Evolutionary conservation across 805 yeast genomes (phyloP).

Genomic region (Saccharomycopsis javanensis): DNA sequence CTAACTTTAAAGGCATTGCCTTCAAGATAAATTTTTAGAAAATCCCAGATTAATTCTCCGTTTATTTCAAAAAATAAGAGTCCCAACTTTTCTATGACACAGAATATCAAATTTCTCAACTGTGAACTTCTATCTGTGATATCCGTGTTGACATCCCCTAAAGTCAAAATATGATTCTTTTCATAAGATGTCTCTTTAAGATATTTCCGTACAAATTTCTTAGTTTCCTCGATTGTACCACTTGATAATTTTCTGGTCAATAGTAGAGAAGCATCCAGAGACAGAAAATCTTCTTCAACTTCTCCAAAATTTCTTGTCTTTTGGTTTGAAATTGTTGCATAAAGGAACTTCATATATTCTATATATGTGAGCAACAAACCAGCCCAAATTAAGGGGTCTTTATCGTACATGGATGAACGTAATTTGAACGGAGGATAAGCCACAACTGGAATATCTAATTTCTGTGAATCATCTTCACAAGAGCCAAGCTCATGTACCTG

Average conservation of each 20-base stretch:
- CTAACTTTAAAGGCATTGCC: conserved; percentile 38
- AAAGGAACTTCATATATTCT: conserved; percentile 37
- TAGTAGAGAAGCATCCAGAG: conserved; percentile 25
- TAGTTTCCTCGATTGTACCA: conserved; percentile 49
- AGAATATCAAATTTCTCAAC: conserved; percentile 42
- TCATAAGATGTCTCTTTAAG: conserved; percentile 55
- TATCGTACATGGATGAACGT: conserved; percentile 68
- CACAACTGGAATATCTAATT: conserved; percentile 39
- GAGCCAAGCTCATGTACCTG: background rate
- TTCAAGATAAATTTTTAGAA: conserved; percentile 43
- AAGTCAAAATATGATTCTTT: conserved; percentile 47
- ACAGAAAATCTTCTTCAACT: background rate
- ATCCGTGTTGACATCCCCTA: conserved; percentile 66
- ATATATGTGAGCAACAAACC: conserved; percentile 61
- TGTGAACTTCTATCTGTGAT: conserved; percentile 43
- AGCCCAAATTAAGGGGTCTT: conserved; percentile 78
- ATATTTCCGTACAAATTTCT: conserved; percentile 44
- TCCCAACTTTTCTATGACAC: conserved; percentile 42
- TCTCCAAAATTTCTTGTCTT: background rate
- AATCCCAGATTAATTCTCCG: conserved; percentile 58
- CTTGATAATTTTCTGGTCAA: conserved; percentile 34
- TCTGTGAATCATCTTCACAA: conserved; percentile 8
- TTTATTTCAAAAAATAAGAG: conserved; percentile 45
- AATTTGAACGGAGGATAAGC: conserved; percentile 67
- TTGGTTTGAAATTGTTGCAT: background rate